Base-by-base conservation (phyloP, 768 basidiomycete genomes). In the Psilocybe cubensis region DNA sequence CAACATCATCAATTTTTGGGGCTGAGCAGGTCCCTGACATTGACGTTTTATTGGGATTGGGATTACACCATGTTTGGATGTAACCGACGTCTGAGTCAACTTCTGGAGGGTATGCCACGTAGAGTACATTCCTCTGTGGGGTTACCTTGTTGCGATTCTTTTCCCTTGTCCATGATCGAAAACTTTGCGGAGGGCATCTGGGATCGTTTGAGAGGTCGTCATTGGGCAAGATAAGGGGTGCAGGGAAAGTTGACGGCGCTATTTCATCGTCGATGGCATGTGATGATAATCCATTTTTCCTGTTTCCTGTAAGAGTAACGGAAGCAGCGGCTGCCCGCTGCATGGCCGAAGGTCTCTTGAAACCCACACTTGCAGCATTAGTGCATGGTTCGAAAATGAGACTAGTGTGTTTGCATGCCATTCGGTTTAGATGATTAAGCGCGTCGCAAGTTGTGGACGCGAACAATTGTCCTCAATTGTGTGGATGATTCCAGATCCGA, bases 171-270 rank as follows among this genome's bases (percentile, higher is more conserved):
- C 71, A 75, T 28, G 67, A 65, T 14, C 67, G 63, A 2, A 75
- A 29, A 54, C 70, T 71, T 51, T 76, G 75, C 9, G 68, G 61
- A 18, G 75, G 75, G 50, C 66, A 74, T 21, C 64, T 60, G 20
- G 74, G 73, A 56, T 76, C 74, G 25, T 70, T 58, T 2, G 71
- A 55, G 14, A 75, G 63, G 23, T 75, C 73, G 53, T 76, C 72
- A 4, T 65, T 65, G 4, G 74, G 74, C 4, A 75, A 66, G 14
- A 75, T 31, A 11, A 76, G 63, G 0, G 73, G 73, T 1, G 66
- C 69, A 50, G 70, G 72, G 56, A 74, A 75, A 45, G 51, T 56
- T 10, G 51, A 42, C 8, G 63, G n/a, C n/a, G n/a, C n/a, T n/a
- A n/a, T n/a, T n/a, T n/a, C n/a, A n/a, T n/a, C n/a, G n/a, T n/a